A percentile compares a stretch with the other conserved stretches of the same genome.
phyloP scores from a whole-genome alignment of 208 protist genomes.

The Jaenimonas drosophilae region DNA sequence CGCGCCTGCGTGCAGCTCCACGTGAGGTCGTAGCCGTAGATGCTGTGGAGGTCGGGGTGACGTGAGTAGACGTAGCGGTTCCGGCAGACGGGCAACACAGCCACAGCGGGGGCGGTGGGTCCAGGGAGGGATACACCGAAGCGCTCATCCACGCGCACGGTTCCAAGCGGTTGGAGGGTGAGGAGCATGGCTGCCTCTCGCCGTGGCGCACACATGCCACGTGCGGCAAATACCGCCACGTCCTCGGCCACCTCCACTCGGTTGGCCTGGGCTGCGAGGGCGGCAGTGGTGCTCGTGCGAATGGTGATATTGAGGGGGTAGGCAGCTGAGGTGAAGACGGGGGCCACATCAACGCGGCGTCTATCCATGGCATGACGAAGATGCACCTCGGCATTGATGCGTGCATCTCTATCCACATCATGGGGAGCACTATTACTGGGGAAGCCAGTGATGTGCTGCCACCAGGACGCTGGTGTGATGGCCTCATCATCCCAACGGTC shows the following conservation, averaged over 20 bases:
- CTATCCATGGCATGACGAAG: too few species aligned
- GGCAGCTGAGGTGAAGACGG: too few species aligned
- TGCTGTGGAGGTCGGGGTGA: slow-evolving; percentile 43
- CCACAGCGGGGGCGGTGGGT: slow-evolving; percentile 34
- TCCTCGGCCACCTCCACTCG: slow-evolving; percentile 20
- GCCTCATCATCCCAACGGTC: too few species aligned
- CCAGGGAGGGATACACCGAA: slow-evolving; percentile 19
- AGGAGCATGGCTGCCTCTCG: slow-evolving; percentile 32
- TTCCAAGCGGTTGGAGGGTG: slow-evolving; percentile 38
- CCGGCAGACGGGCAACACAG: slow-evolving; percentile 60
- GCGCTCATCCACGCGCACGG: slow-evolving; percentile 29
- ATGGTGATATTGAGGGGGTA: too few species aligned
- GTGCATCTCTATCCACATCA: too few species aligned
- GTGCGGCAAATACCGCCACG: slow-evolving; percentile 33
- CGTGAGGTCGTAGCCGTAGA: slow-evolving; percentile 63
- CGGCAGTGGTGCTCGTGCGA: too few species aligned
- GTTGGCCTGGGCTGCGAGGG: too few species aligned
- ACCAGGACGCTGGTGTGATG: too few species aligned
- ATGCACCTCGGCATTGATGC: too few species aligned
- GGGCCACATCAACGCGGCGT: too few species aligned
- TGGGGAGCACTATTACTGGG: too few species aligned
- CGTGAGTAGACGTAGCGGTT: slow-evolving; percentile 60
- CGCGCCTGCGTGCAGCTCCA: slow-evolving; percentile 32
- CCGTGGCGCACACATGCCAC: slow-evolving; percentile 48
- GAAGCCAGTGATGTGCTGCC: too few species aligned